Evolutionary conservation across 1,284 basidiomycete genomes (phyloP), one percentile per base, ranked within the genome.

Genomic region (Mycosarcoma maydis): DNA sequence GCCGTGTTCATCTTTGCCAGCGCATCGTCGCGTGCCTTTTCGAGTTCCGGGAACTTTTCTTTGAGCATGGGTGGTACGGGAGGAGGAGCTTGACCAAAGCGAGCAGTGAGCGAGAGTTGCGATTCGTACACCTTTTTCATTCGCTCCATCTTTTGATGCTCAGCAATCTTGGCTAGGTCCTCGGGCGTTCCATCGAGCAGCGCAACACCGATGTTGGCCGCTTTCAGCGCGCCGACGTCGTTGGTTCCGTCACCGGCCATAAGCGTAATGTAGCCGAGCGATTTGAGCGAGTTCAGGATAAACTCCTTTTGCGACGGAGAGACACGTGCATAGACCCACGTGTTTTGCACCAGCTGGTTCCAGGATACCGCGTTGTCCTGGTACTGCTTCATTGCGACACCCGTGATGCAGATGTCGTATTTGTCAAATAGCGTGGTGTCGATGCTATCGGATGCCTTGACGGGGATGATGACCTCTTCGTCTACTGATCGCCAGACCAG

Each of bases 211-310:
- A 81, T 78, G 69, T 81, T 78, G 48, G 80, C 78, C 44, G 74
- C 76, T 54, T 81, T 81, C 34, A 81, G 74, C 22, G 80, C 80
- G 13, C 80, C 80, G 1, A 81, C 80, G 38, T 81, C 80, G 59
- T 81, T 81, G 23, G 80, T 81, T 5, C 80, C 80, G 54, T 81
- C 80, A 37, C 80, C 80, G 5, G 78, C 80, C 80, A 81, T 81
- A 32, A 81, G 65, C 5, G 80, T 80, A 30, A 81, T 64, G 61
- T 80, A 81, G 10, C 77, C 76, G 34, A 80, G 66, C 32, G 66
- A 57, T 44, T 76, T 76, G 60, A 81, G 72, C 53, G 71, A 60
- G 57, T 76, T 76, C 23, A 81, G 58, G 47, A 81, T 76, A 27
- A 81, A 75, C 40, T 81, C 80, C 60, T 81, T 81, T 46, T 81